Conservation (phyloP, 2,329 filamentous ascomycete species). For the Erysiphe pulchra region DNA sequence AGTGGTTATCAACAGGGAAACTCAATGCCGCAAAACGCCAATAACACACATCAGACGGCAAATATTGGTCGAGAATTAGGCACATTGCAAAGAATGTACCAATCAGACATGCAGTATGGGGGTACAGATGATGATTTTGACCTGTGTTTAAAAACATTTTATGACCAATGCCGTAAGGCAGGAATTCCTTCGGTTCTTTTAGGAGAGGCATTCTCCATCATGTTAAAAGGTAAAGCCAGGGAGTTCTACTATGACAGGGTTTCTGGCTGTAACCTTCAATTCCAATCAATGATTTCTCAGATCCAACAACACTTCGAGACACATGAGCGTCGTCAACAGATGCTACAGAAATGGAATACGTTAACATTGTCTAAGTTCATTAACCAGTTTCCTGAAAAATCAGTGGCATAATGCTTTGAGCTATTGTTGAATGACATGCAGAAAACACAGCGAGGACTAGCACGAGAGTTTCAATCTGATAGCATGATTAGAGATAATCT, state of each 20-base stretch:
- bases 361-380: background rate
- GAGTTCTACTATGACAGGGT: too few species aligned
- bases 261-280: too few species aligned
- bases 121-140: too few species aligned
- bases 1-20: too few species aligned
- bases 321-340: background rate
- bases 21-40: background rate
- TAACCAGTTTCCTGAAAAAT: background rate
- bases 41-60: background rate
- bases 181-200: too few species aligned
- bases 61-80: background rate
- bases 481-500: background rate
- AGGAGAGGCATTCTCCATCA: too few species aligned
- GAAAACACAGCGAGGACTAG: background rate
- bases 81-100: background rate
- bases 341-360: background rate
- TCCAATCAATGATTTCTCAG: background rate
- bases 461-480: background rate
- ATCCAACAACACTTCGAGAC: background rate
- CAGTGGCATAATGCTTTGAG: background rate
- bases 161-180: too few species aligned
- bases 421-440: background rate
- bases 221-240: too few species aligned
- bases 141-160: too few species aligned
- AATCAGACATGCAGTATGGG: too few species aligned